A percentile compares a stretch with the other conserved stretches of the same genome.
phyloP scores from a whole-genome alignment of 768 basidiomycete species.

The Boletus pseudopeckii region DNA sequence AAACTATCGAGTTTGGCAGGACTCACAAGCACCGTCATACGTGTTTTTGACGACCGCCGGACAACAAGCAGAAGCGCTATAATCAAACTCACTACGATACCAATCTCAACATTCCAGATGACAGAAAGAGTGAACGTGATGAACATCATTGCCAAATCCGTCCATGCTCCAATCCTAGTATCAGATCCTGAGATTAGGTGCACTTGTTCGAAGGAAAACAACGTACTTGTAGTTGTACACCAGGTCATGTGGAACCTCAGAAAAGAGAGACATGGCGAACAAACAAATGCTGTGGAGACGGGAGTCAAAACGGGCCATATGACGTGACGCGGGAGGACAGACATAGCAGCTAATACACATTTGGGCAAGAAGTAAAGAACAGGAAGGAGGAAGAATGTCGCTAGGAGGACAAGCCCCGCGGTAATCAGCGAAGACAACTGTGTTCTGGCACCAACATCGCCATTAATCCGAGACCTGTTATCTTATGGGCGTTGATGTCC shows the following conservation, averaged over 20 bases:
- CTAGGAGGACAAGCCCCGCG: conserved; percentile 68
- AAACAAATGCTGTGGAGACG: conserved; percentile 61
- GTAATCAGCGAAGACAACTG: conserved; percentile 87
- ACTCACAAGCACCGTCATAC: conserved; percentile 84
- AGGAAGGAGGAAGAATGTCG: conserved; percentile 88
- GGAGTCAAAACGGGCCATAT: conserved; percentile 8
- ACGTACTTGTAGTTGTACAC: conserved; percentile 77
- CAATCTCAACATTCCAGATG: conserved; percentile 89
- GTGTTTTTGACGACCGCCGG: conserved; percentile 79
- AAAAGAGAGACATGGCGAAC: conserved; percentile 80
- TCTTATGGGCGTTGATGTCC: not conserved
- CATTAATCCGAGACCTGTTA: conserved; percentile 77
- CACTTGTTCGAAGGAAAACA: not conserved
- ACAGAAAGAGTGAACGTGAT: conserved; percentile 87
- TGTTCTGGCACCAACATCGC: conserved; percentile 81
- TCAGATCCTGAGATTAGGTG: not conserved
- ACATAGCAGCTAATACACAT: conserved; percentile 88
- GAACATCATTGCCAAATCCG: conserved; percentile 80
- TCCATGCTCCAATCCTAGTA: conserved; percentile 81
- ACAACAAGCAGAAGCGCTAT: conserved; percentile 89
- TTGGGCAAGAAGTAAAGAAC: conserved; percentile 85
- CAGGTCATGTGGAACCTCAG: conserved; percentile 85
- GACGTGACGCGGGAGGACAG: conserved; percentile 27
- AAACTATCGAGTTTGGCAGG: not conserved
- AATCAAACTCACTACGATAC: conserved; percentile 84